Evolutionary conservation across 225 moss, liverwort and hornwort genomes (phyloP), one percentile per base, ranked within the genome.

Genomic region (Polytrichum formosum): DNA sequence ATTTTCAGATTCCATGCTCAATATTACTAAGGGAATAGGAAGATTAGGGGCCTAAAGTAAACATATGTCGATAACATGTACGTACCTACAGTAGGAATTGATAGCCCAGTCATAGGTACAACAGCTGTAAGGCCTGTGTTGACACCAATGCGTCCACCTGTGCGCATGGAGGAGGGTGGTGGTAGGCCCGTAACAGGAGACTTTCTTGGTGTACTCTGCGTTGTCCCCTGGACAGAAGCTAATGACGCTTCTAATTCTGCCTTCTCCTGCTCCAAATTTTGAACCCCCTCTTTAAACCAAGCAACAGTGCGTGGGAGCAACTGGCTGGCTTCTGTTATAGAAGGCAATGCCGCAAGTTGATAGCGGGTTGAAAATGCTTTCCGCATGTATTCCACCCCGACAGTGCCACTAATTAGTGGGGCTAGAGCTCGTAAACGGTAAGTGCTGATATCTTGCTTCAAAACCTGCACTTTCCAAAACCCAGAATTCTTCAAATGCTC

Each of bases 361-460:
- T 85, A 83, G 71, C 92, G 91, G 18, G 79, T 65, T 68, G 88
- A 79, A 79, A 98, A 98, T 25, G 85, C 87, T 56, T 92, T 94
- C 18, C 92, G 98, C 82, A 88, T 78, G 69, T 98, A 98, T 60
- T 92, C 98, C 26, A 90, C 83, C 29, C 94, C 94, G 26, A 90
- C 90, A 25, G 87, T 83, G 65, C 98, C 98, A 60, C 81, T 94
- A 1, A 98, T 89, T n/a, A 94, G 74, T 66, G 94, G 94, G 33
- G 82, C 90, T 62, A 98, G 80, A 29, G 91, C 92, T 17, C 86
- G 90, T 67, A 98, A 88, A 19, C 94, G 92, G 2, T 91, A 81
- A 22, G 88, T 85, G 73, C 82, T 94, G 9, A 98, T 94, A 75
- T 98, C 98, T 75, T 92, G 90, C 85, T 94, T 98, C 60, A 98